phyloP scores from a whole-genome alignment of 352 stramenopile genomes.

The Hyaloperonospora brassicae region DNA sequence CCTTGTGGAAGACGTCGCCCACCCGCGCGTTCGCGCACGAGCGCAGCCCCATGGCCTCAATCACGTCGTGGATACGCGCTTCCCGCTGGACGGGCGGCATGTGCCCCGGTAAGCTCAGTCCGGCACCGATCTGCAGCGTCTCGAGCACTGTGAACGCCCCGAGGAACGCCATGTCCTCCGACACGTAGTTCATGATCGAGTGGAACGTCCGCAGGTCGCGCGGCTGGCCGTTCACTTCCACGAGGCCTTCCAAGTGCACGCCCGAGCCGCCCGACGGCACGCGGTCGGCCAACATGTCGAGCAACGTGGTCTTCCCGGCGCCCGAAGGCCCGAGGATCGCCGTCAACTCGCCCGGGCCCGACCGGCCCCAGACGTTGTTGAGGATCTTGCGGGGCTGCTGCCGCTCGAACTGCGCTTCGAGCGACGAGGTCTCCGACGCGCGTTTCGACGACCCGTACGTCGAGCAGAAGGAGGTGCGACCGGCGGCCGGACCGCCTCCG shows the following conservation, averaged over 20 bases:
- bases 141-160: slow-evolving; percentile 68
- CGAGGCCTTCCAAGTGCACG: slow-evolving; percentile 37
- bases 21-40: slow-evolving; percentile 58
- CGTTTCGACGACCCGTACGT: slow-evolving; percentile 1
- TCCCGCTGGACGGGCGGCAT: slow-evolving; percentile 39
- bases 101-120: slow-evolving; percentile 43
- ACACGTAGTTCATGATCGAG: slow-evolving; percentile 65
- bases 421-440: slow-evolving; percentile 14
- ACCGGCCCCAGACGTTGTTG: slow-evolving; percentile 56
- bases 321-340: slow-evolving; percentile 65
- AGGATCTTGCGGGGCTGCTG: slow-evolving; percentile 50
- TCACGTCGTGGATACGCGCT: slow-evolving; percentile 57
- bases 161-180: slow-evolving; percentile 55
- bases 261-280: slow-evolving; percentile 24
- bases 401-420: slow-evolving; percentile 29
- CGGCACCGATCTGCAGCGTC: slow-evolving; percentile 61
- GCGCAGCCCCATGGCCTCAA: slow-evolving; percentile 65
- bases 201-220: slow-evolving; percentile 40
- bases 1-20: slow-evolving; percentile 82
- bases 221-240: slow-evolving; percentile 53
- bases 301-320: slow-evolving; percentile 55
- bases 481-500: slow-evolving; percentile 3
- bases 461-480: no score
- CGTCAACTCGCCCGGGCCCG: slow-evolving; percentile 51
- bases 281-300: slow-evolving; percentile 61